Base-by-base conservation (phyloP, 2,329 filamentous ascomycete genomes). In the Aspergillus sp. region DNA sequence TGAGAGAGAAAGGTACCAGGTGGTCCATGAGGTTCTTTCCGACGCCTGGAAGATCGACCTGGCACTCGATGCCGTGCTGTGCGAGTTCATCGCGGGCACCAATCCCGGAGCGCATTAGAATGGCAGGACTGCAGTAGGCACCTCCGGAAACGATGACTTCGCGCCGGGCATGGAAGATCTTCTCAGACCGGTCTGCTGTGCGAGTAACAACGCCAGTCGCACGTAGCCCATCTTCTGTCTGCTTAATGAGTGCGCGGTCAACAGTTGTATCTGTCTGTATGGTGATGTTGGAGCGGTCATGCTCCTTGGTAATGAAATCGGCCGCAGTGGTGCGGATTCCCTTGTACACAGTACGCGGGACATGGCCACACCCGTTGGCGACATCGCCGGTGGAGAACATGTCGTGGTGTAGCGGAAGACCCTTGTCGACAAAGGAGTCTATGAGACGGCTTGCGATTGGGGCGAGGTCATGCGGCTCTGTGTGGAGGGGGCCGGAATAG, bases 341-440 rank as follows among this genome's bases (percentile, higher is more conserved):
- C 56, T 83, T 77, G 57, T 82, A 78, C 1, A 84, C 83, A 2
- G 84, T 85, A 63, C 84, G 76, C 13, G 82, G 78, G 1, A 74
- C 83, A 70, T 87, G 84, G 2, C 85, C 85, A 65, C 84, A 87
- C 0, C 84, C 85, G 55, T 85, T 81, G 1, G 84, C 72, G 22
- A 79, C 80, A 31, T 82, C 77, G 19, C 83, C 82, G 25, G 80
- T 83, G 0, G 81, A 81, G 68, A 88, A 88, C 83, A 88, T 87
- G 64, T 89, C 86, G 19, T 80, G 78, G 46, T 85, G 79, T n/a
- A 85, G 76, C 0, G 82, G 80, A 0, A 88, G 71, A 59, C 85
- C 85, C 62, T 82, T 75, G 2, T 82, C 83, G 8, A 84, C 73
- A 73, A 87, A 82, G 0, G 85, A 87, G 52, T 87, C 79, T 30